phyloP scores from a whole-genome alignment of 148 eudicot genomes.

The Persicaria tinctoria region DNA sequence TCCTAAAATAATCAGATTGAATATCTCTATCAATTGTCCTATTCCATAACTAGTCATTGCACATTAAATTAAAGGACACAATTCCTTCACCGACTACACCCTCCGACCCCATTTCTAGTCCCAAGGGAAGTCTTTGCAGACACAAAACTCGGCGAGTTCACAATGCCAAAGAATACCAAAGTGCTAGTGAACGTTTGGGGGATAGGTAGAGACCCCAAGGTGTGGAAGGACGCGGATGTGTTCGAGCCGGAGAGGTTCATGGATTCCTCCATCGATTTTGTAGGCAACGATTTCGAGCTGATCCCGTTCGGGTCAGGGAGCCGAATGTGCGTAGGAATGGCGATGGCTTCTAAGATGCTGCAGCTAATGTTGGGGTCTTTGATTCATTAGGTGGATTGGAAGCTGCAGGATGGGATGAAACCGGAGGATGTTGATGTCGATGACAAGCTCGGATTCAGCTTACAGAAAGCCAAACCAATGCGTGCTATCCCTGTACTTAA shows the following conservation, averaged over 20 bases:
- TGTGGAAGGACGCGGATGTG: conserved; percentile 31
- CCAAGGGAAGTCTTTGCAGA: conserved; percentile 43
- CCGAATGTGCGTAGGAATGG: conserved; percentile 45
- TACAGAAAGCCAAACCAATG: conserved; percentile 20
- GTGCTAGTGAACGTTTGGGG: conserved; percentile 46
- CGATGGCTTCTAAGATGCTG: conserved; percentile 22
- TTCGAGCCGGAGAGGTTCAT: conserved; percentile 54
- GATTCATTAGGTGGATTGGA: conserved; percentile 41
- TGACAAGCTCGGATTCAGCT: conserved; percentile 28
- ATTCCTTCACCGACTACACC: too few species aligned
- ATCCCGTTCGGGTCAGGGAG: conserved; percentile 57
- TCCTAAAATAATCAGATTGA: too few species aligned
- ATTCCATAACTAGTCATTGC: too few species aligned
- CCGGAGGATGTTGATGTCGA: conserved; percentile 22
- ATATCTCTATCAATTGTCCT: too few species aligned
- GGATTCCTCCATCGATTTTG: conserved; percentile 28
- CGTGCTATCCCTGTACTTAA: conserved; percentile 4
- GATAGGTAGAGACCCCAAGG: conserved; percentile 37
- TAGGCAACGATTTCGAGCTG: conserved; percentile 44
- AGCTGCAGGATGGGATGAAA: conserved; percentile 19
- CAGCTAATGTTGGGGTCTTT: conserved; percentile 34
- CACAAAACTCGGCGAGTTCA: conserved; percentile 25
- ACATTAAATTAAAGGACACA: too few species aligned
- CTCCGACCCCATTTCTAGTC: conserved; percentile 40
- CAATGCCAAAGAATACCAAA: conserved; percentile 40